phyloP scores from a whole-genome alignment of 176 grass and related monocot genomes.

The Cenchrus purpureus region DNA sequence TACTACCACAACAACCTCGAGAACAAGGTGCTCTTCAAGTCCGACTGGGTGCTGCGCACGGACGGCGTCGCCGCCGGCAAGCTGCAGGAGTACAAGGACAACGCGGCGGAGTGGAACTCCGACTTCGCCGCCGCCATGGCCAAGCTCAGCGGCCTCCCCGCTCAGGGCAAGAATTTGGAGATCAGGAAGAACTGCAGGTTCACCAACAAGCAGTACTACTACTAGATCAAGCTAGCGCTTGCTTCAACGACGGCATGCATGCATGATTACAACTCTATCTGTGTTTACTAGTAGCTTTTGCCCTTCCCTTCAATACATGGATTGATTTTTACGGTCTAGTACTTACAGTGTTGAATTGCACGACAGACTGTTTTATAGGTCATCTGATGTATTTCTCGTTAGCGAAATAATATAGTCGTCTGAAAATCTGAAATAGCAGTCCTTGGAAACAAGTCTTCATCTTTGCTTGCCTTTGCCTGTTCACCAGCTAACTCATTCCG shows the following conservation, averaged over 20 bases:
- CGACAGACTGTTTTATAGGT: background rate
- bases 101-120: background rate
- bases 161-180: conserved; percentile 31
- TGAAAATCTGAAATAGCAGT: no score
- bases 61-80: background rate
- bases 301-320: background rate
- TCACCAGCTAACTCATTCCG: no score
- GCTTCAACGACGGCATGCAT: background rate
- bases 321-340: background rate
- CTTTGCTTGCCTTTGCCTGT: no score
- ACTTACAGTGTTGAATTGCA: background rate
- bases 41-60: conserved; percentile 43
- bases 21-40: conserved; percentile 43
- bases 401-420: background rate
- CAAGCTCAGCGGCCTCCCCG: conserved; percentile 47
- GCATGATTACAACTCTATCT: background rate
- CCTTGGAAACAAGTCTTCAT: no score
- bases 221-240: background rate
- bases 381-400: background rate
- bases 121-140: conserved; percentile 49
- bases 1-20: conserved; percentile 47
- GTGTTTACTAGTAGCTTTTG: no score
- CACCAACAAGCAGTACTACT: conserved; percentile 7
- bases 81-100: conserved; percentile 5
- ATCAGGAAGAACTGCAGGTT: conserved; percentile 46